A percentile compares a stretch with the other conserved stretches of the same genome.
phyloP scores from a whole-genome alignment of 495 filamentous ascomycete species.

The Penicillium robsamsonii region DNA sequence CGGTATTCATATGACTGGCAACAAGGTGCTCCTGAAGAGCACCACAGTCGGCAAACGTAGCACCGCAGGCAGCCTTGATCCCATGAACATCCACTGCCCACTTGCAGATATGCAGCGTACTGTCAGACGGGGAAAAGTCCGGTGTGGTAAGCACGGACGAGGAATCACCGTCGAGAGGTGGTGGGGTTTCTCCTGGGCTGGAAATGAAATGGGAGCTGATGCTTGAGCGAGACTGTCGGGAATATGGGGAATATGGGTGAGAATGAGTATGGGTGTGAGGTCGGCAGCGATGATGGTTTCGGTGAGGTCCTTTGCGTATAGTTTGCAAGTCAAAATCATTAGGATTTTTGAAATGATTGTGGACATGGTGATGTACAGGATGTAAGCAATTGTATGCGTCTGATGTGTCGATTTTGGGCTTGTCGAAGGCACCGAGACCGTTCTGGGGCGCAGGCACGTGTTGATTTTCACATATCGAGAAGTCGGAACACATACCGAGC shows the following conservation, averaged over 20 bases:
- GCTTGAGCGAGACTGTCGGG: constrained; percentile 43
- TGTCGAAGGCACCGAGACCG: constrained; percentile 12
- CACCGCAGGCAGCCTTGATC: constrained; percentile 34
- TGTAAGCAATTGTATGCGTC: constrained; percentile 34
- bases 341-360: constrained; percentile 31
- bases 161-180: constrained; percentile 40
- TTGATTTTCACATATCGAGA: constrained; percentile 30
- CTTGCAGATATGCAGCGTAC: constrained; percentile 37
- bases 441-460: constrained; percentile 27
- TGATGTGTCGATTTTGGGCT: constrained; percentile 17
- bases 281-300: constrained; percentile 40
- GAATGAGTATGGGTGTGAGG: constrained; percentile 35
- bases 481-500: constrained; percentile 41
- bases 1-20: constrained; percentile 38
- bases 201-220: constrained; percentile 43
- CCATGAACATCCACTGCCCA: constrained; percentile 36
- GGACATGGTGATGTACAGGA: constrained; percentile 25
- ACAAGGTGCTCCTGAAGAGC: constrained; percentile 46
- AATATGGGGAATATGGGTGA: constrained; percentile 42
- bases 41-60: constrained; percentile 35
- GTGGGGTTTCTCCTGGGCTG: constrained; percentile 43
- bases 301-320: constrained; percentile 33
- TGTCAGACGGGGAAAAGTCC: constrained; percentile 36
- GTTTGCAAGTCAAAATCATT: constrained; percentile 27
- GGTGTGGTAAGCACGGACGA: constrained; percentile 45